Percentiles rank a stretch among this genome's conserved stretches.
phyloP scores from a whole-genome alignment of 805 yeast species.

The Ogataea nitratoaversa region DNA sequence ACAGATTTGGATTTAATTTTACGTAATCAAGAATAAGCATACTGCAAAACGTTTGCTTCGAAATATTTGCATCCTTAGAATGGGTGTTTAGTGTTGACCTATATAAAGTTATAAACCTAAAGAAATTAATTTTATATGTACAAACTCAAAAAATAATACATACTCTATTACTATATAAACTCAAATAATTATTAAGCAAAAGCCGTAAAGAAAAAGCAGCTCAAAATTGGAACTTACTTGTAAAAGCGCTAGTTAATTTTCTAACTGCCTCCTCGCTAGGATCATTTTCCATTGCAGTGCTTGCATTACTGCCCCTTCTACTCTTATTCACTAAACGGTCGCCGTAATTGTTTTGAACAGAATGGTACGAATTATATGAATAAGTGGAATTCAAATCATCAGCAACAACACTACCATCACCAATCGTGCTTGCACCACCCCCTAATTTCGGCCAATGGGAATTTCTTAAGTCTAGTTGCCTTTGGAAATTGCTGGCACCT shows the following conservation, averaged over 20 bases:
- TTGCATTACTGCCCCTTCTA: slow-evolving; percentile 2
- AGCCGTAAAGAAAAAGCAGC: background rate
- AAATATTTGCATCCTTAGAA: too few species aligned
- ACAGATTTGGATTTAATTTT: too few species aligned
- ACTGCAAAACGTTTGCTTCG: too few species aligned
- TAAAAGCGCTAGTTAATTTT: slow-evolving; percentile 11
- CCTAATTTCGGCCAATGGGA: slow-evolving; percentile 21
- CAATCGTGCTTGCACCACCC: slow-evolving; percentile 6
- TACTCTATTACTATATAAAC: too few species aligned
- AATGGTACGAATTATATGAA: background rate
- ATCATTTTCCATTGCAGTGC: background rate
- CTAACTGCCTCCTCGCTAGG: slow-evolving; percentile 24
- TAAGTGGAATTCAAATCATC: slow-evolving; percentile 6
- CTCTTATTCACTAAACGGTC: background rate
- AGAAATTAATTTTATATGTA: too few species aligned
- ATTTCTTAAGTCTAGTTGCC: slow-evolving; percentile 5
- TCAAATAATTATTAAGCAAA: too few species aligned
- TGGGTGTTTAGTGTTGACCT: too few species aligned
- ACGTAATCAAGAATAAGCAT: too few species aligned
- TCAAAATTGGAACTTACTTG: slow-evolving; percentile 12
- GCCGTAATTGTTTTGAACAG: background rate
- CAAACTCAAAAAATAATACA: too few species aligned
- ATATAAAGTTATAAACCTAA: too few species aligned
- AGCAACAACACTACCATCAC: slow-evolving; percentile 6
- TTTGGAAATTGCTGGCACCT: slow-evolving; percentile 11